Evolutionary conservation across 306 rosid genomes (phyloP).

Genomic region (Quercus agrifolia): DNA sequence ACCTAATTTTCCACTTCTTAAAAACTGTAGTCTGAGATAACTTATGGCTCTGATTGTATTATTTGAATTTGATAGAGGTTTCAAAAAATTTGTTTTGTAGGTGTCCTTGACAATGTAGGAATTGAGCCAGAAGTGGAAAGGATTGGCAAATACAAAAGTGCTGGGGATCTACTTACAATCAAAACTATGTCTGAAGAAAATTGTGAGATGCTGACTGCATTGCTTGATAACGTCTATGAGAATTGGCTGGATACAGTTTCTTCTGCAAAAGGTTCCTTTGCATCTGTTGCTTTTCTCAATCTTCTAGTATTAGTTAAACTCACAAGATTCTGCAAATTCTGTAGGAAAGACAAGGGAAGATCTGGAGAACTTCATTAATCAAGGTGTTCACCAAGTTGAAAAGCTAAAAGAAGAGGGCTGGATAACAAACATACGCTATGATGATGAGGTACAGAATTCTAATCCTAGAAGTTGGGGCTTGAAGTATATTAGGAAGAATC

Average conservation of each 20-base stretch:
- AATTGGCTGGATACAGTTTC: constrained; percentile 86
- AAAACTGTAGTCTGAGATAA: background rate
- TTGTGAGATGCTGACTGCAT: constrained; percentile 77
- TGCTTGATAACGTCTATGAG: constrained; percentile 80
- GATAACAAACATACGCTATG: constrained; percentile 71
- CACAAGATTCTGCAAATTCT: constrained; percentile 21
- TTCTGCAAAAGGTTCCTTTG: constrained; percentile 64
- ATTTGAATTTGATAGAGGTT: constrained; percentile 3
- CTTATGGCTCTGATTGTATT: constrained; percentile 13
- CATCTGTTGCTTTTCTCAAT: constrained; percentile 27
- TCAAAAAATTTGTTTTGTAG: constrained; percentile 30
- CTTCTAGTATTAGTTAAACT: constrained; percentile 16
- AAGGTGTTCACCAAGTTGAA: constrained; percentile 81
- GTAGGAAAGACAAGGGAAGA: constrained; percentile 73
- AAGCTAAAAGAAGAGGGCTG: constrained; percentile 83
- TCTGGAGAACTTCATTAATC: constrained; percentile 67
- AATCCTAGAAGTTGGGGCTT: constrained; percentile 5
- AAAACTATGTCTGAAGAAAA: constrained; percentile 72
- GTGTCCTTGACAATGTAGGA: constrained; percentile 81
- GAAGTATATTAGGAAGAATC: constrained; percentile 1
- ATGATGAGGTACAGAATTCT: constrained; percentile 72
- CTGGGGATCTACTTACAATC: constrained; percentile 79
- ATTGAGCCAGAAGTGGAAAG: constrained; percentile 85
- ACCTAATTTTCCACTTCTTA: constrained; percentile 1
- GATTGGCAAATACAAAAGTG: constrained; percentile 91